Conservation (phyloP, 768 basidiomycete genomes). For the Russula sp. region DNA sequence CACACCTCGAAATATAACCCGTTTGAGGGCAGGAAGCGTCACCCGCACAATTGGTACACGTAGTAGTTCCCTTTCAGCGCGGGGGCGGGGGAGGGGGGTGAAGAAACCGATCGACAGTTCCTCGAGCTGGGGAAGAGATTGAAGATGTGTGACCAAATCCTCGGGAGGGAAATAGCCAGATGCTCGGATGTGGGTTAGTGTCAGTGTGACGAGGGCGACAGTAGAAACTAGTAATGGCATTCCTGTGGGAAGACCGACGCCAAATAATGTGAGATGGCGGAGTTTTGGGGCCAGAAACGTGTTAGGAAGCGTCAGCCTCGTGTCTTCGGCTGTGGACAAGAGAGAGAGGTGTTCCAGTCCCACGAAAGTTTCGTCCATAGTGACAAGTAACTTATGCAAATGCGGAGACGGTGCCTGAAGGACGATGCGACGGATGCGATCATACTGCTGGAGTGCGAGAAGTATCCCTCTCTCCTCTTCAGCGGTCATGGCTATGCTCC, state of each 20-base stretch:
- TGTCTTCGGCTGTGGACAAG: not conserved
- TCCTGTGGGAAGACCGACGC: not conserved
- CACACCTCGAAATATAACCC: not conserved
- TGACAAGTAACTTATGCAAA: not conserved
- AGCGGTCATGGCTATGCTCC: not conserved
- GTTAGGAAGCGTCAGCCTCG: not conserved
- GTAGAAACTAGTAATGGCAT: not conserved
- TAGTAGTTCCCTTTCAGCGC: not conserved
- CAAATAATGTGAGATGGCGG: not conserved
- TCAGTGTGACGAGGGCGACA: not conserved
- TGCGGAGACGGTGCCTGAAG: not conserved
- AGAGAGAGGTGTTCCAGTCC: not conserved
- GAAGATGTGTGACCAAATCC: not conserved
- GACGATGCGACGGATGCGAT: not conserved
- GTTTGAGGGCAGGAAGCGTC: conserved; percentile 1
- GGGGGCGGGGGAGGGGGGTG: not conserved
- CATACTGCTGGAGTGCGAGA: not conserved
- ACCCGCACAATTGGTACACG: not conserved
- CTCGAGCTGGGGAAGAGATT: not conserved
- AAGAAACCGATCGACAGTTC: conserved; percentile 8
- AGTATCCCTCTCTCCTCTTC: not conserved
- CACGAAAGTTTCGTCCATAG: not conserved
- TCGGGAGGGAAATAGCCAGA: not conserved
- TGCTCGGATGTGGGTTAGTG: not conserved
- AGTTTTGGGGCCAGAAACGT: not conserved